Evolutionary conservation across 441 rosid genomes (phyloP).

Genomic region (Mallotus repandus): DNA sequence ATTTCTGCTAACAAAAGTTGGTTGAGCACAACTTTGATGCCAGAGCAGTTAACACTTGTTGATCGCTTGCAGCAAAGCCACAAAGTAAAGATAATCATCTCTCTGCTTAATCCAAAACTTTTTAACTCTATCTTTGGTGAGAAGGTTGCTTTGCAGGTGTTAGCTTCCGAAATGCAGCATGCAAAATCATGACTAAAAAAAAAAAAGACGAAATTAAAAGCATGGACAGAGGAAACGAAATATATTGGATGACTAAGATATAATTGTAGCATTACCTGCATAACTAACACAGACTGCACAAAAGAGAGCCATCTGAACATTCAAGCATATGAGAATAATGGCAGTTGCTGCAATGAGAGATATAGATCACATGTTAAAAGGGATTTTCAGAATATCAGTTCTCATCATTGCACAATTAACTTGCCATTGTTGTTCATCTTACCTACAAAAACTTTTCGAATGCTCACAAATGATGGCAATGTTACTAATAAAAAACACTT

Average conservation of each 20-base stretch:
- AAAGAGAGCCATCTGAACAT: slow-evolving; percentile 86
- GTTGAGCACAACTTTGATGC: not conserved
- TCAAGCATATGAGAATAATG: slow-evolving; percentile 60
- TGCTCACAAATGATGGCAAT: not conserved
- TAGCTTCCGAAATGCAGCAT: slow-evolving; percentile 82
- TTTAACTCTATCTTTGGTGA: slow-evolving; percentile 34
- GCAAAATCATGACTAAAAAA: slow-evolving; percentile 60
- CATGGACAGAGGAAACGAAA: not conserved
- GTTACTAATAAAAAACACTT: not conserved
- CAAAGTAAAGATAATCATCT: not conserved
- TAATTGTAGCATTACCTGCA: slow-evolving; percentile 43
- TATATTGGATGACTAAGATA: not conserved
- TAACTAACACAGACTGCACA: slow-evolving; percentile 68
- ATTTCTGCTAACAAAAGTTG: not conserved
- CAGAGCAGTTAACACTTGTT: not conserved
- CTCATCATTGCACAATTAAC: not conserved
- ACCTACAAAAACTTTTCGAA: not conserved
- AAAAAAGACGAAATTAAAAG: not conserved
- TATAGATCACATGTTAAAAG: not conserved
- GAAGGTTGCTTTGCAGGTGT: slow-evolving; percentile 54
- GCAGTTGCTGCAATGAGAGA: slow-evolving; percentile 61
- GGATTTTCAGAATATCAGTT: not conserved
- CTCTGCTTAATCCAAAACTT: not conserved
- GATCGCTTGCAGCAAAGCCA: not conserved
- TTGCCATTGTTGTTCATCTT: not conserved